phyloP scores from a whole-genome alignment of 257 asterid genomes.

The Gentiana dahurica region DNA sequence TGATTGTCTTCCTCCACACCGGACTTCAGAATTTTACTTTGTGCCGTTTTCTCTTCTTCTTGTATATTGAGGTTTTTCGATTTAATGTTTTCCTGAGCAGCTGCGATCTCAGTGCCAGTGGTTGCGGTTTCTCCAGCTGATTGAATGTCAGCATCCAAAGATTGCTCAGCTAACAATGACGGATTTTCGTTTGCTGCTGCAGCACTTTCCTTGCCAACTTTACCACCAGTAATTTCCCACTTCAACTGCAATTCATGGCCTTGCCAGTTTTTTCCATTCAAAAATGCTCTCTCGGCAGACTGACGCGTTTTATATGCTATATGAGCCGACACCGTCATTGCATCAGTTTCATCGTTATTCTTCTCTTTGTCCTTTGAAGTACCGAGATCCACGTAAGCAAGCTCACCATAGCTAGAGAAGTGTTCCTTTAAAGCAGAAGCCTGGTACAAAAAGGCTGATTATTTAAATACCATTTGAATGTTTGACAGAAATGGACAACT shows the following conservation, averaged over 20 bases:
- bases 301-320: constrained; percentile 60
- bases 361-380: constrained; percentile 35
- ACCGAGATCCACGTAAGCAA: constrained; percentile 64
- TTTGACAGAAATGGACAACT: too few relatives aligned
- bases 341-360: constrained; percentile 21
- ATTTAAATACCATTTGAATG: not conserved
- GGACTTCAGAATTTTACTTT: constrained; percentile 31
- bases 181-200: constrained; percentile 16
- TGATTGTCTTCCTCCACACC: constrained; percentile 24
- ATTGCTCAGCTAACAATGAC: constrained; percentile 9
- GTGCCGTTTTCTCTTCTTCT: constrained; percentile 17
- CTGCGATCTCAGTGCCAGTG: constrained; percentile 1
- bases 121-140: constrained; percentile 13
- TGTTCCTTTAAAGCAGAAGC: constrained; percentile 68
- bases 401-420: constrained; percentile 70
- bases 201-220: constrained; percentile 11
- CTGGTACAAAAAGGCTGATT: constrained; percentile 23
- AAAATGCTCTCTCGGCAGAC: constrained; percentile 83
- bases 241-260: constrained; percentile 58
- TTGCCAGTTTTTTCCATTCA: constrained; percentile 74
- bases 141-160: constrained; percentile 15
- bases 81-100: constrained; percentile 22
- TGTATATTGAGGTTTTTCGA: constrained; percentile 21
- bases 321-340: constrained; percentile 43
- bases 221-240: constrained; percentile 37